Evolutionary conservation across 495 filamentous ascomycete species (phyloP), one percentile per base, ranked within the genome.

Genomic region (Neurospora intermedia): DNA sequence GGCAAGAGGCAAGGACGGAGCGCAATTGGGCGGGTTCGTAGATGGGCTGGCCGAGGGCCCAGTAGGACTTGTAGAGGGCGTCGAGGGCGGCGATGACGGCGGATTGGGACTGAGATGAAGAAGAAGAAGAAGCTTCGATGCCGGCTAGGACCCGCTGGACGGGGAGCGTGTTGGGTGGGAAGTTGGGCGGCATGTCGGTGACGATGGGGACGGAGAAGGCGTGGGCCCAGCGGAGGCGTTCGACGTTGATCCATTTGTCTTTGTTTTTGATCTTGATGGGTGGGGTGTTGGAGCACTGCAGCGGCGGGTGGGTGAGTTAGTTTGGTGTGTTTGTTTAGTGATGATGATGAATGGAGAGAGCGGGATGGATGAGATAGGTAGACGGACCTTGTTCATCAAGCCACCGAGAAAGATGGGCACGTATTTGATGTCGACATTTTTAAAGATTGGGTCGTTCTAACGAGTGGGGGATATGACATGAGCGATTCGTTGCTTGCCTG

Each of bases 261-360:
- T 94, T 93, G 82, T 94, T 89, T 78, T 91, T 92, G 81, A 93
- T 88, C 20, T 85, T 79, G 43, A 93, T 82, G 1, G 91, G 91
- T 3, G 90, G 77, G 7, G 78, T 88, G 75, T 91, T 93, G 38
- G 84, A 85, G 77, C 87, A 90, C 78, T 81, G 43, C 7, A 3
- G 5, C 7, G 8, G 5, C 38, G 1, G 1, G 20, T 42, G 35
- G n/a, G n/a, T n/a, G n/a, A n/a, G n/a, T n/a, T n/a, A 38, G 35
- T 8, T 15, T 7, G 5, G 27, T 35, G 70, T 31, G n/a, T n/a
- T n/a, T n/a, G n/a, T n/a, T n/a, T n/a, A n/a, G n/a, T n/a, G n/a
- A n/a, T n/a, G n/a, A n/a, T n/a, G 23, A 43, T 71, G 48, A 20
- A 11, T 9, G 2, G 9, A 11, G 27, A 42, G 27, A 42, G 13